Percentiles rank a stretch among this genome's conserved stretches.
phyloP scores from a whole-genome alignment of 306 rosid genomes.

The Castanea sativa region DNA sequence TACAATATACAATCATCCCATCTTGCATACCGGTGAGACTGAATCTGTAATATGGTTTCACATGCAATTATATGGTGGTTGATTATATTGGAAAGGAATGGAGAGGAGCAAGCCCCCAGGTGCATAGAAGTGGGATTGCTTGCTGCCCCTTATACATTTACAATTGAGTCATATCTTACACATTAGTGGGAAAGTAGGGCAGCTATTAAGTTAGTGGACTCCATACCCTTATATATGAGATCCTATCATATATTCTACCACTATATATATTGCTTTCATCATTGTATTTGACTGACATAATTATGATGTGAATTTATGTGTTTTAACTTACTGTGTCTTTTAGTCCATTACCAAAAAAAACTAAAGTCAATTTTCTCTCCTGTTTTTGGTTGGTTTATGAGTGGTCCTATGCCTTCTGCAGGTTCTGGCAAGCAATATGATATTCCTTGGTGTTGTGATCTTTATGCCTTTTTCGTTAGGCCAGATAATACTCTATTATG shows the following conservation, averaged over 20 bases:
- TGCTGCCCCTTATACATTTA: too few relatives aligned
- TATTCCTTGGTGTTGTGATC: conserved; percentile 94
- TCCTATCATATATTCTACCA: neutral
- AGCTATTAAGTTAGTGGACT: too few relatives aligned
- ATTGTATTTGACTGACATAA: neutral
- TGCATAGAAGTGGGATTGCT: too few relatives aligned
- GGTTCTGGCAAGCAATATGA: conserved; percentile 99
- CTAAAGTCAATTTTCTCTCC: neutral
- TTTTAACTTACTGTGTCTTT: neutral
- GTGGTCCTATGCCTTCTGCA: conserved; percentile 32
- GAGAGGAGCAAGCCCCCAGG: neutral
- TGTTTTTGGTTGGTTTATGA: neutral
- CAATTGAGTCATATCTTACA: too few relatives aligned
- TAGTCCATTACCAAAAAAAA: neutral
- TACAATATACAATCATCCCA: too few relatives aligned
- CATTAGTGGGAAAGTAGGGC: too few relatives aligned
- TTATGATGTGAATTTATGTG: neutral
- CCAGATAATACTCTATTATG: conserved; percentile 69
- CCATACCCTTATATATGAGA: too few relatives aligned
- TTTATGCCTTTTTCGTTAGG: conserved; percentile 92
- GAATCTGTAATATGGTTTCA: too few relatives aligned
- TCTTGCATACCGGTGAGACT: too few relatives aligned
- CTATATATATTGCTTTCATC: neutral
- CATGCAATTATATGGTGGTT: neutral
- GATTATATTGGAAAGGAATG: neutral